A percentile compares a stretch with the other conserved stretches of the same genome.
Conservation (phyloP, 202 grass and related monocot genomes). For the Thinopyrum obtusiflorum region DNA sequence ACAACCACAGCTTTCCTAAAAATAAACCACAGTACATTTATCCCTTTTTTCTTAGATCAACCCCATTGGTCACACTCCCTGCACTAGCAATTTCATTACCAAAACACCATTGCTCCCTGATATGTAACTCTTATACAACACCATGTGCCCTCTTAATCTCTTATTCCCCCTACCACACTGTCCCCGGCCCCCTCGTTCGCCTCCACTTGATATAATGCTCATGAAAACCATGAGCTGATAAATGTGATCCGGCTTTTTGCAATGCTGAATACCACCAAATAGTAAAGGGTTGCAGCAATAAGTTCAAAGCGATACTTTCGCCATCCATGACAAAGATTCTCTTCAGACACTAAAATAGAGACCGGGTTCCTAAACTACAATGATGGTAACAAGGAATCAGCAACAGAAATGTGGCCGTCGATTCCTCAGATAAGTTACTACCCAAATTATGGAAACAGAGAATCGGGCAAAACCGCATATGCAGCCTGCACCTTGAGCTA, state of each 20-base stretch:
- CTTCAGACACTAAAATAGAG: not conserved
- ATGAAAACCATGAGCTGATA: not conserved
- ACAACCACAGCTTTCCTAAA: not conserved
- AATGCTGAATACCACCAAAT: not conserved
- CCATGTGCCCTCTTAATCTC: not conserved
- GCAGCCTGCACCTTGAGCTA: not conserved
- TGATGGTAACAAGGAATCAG: not conserved
- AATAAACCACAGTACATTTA: not conserved
- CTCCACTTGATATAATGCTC: not conserved
- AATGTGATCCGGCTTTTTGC: not conserved
- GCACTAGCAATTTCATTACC: not conserved
- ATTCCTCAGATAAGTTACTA: not conserved
- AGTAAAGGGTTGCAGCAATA: not conserved
- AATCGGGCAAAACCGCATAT: not conserved
- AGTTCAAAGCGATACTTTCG: not conserved
- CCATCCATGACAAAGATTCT: not conserved
- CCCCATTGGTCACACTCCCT: not conserved
- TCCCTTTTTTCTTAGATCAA: not conserved
- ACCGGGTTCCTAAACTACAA: not conserved
- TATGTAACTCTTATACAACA: not conserved
- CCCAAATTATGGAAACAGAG: not conserved
- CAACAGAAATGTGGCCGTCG: not conserved
- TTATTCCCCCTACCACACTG: not conserved
- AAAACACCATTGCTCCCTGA: conserved; percentile 10
- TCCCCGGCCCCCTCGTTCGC: not conserved